Base-by-base conservation (phyloP, 2,329 filamentous ascomycete species). In the Lojkania enalia region DNA sequence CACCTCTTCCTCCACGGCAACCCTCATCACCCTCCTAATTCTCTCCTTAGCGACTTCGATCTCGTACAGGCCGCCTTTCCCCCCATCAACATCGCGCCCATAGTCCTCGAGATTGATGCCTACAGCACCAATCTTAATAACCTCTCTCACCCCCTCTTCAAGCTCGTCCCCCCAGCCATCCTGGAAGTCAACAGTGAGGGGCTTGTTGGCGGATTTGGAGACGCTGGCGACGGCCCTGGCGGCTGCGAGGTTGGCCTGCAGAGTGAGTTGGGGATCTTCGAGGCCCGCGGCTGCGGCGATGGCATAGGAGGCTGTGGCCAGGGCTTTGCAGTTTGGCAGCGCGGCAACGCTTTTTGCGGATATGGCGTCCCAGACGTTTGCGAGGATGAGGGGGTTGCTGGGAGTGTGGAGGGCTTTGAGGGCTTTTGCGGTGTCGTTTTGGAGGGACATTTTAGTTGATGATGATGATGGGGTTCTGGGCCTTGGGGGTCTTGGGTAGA, bases 31-130 rank as follows among this genome's bases (percentile, higher is more conserved):
- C 0, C 55, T 48, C 35, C 65, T 62, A 13, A 85, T 71, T 0
- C 81, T 70, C 0, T 61, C 59, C 0, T 74, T 72, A n/a, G 81
- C 79, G 13, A 74, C 74, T 0, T 75, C 72, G 0, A 77, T 42
- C 0, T 62, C 63, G 63, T 58, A 74, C 53, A 71, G 60, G 51
- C 55, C 59, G 11, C 54, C 70, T 38, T 55, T 66, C 30, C 52
- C 59, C 46, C 57, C 72, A 38, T 57, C 71, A 2, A 38, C 18
- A 23, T 58, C 55, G 0, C 60, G 44, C 0, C 45, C 72, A 44
- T 54, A 71, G 44, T 85, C 82, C 48, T 85, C 82, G 2, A 85
- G 71, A 54, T 85, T 85, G 36, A 75, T 77, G 0, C 82, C 81
- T 1, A 78, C 77, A 0, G 72, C 81, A 0, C 81, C 82, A 0